A percentile compares a stretch with the other conserved stretches of the same genome.
Evolutionary conservation across 768 basidiomycete genomes (phyloP).

Genomic region (Pilatotrama ljubarskyi): DNA sequence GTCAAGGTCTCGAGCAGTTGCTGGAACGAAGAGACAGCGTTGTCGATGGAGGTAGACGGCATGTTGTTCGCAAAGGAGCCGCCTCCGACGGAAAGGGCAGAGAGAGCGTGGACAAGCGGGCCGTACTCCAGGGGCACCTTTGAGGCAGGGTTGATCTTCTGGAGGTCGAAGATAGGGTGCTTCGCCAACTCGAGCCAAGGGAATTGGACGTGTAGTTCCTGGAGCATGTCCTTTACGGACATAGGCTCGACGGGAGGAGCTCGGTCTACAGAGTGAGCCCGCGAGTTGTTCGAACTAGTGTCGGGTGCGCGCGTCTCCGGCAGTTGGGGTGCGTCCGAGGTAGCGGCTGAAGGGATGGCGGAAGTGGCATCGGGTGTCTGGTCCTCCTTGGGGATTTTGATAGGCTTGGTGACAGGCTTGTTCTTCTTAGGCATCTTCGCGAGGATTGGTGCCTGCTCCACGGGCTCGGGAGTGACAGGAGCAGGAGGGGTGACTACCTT

Average conservation of each 20-base stretch:
- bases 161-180: conserved; percentile 74
- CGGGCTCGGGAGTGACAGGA: conserved; percentile 28
- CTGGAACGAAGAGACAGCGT: conserved; percentile 87
- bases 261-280: conserved; percentile 61
- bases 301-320: conserved; percentile 38
- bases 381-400: conserved; percentile 63
- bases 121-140: conserved; percentile 84
- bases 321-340: conserved; percentile 48
- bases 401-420: conserved; percentile 61
- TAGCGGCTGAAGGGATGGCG: conserved; percentile 43
- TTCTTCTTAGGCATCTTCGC: conserved; percentile 86
- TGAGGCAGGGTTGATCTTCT: conserved; percentile 70
- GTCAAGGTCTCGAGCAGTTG: conserved; percentile 86
- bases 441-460: conserved; percentile 66
- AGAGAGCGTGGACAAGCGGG: conserved; percentile 81
- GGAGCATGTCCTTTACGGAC: conserved; percentile 63
- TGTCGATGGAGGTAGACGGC: conserved; percentile 87
- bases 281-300: conserved; percentile 56
- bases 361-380: conserved; percentile 46
- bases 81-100: conserved; percentile 82
- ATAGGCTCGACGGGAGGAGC: conserved; percentile 44
- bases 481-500: conserved; percentile 28
- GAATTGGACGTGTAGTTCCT: conserved; percentile 62
- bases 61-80: conserved; percentile 82
- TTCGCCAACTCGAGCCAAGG: conserved; percentile 65